Evolutionary conservation across 2,329 filamentous ascomycete genomes (phyloP).

Genomic region (Penicillium sp.): DNA sequence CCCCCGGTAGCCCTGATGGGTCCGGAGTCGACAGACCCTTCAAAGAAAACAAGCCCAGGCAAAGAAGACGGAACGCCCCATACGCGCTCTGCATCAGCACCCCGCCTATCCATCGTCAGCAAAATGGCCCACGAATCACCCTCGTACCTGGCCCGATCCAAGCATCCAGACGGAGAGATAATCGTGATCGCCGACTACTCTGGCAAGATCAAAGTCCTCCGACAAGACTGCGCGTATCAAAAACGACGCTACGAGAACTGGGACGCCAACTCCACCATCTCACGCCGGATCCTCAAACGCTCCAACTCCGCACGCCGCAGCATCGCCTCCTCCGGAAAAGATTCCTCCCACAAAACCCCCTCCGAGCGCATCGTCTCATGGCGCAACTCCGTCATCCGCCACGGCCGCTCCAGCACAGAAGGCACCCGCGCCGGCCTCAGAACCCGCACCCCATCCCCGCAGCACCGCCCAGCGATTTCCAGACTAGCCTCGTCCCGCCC

Average conservation of each 20-base stretch:
- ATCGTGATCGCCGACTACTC: conserved; percentile 86
- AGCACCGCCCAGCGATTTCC: conserved; percentile 33
- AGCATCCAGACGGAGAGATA: conserved; percentile 80
- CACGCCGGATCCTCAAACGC: conserved; percentile 59
- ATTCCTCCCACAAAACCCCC: conserved; percentile 47
- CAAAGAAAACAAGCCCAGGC: conserved; percentile 43
- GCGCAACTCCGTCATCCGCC: conserved; percentile 67
- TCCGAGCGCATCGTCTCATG: conserved; percentile 83
- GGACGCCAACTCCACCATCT: conserved; percentile 76
- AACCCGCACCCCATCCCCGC: conserved; percentile 50
- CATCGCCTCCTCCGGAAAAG: conserved; percentile 45
- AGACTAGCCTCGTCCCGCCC: conserved; percentile 22
- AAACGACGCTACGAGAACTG: conserved; percentile 75
- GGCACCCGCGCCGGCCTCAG: conserved; percentile 32
- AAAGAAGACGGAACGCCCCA: conserved; percentile 19
- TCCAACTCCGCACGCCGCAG: conserved; percentile 58
- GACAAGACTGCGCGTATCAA: conserved; percentile 83
- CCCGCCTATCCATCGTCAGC: conserved; percentile 34
- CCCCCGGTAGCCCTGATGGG: conserved; percentile 81
- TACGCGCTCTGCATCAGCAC: conserved; percentile 32
- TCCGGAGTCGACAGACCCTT: conserved; percentile 58
- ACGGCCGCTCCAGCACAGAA: conserved; percentile 51
- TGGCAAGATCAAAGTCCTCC: conserved; percentile 88
- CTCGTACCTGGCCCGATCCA: conserved; percentile 71
- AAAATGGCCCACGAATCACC: conserved; percentile 65